A percentile compares a stretch with the other conserved stretches of the same genome.
These are phyloP conservation scores for Trichoderma aggressivum DNA, from an alignment of 2,329 filamentous ascomycete genomes.

Conservation along the genomic window DNA sequence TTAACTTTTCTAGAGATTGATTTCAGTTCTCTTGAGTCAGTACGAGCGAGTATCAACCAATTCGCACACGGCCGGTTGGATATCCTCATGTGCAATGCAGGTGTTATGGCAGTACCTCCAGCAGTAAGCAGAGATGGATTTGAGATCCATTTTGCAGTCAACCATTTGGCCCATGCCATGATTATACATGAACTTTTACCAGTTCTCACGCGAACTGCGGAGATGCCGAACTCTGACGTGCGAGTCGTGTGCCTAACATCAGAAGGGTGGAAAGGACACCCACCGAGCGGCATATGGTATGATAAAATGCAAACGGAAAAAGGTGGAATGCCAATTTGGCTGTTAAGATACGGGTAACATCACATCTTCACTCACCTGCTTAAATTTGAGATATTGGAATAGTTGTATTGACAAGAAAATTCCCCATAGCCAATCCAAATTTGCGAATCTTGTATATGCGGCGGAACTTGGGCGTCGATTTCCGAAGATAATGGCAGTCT, in stretches of 20 bases:
- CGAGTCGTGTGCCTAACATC: conserved; percentile 27
- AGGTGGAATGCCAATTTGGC: conserved; percentile 19
- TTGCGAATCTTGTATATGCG: conserved; percentile 31
- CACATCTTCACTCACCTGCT: neutral
- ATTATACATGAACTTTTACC: conserved; percentile 40
- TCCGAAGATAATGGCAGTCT: conserved; percentile 25
- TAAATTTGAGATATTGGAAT: neutral
- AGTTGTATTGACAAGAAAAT: neutral
- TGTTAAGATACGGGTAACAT: conserved; percentile 20
- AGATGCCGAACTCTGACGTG: conserved; percentile 25
- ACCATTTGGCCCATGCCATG: conserved; percentile 49
- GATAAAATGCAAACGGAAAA: conserved; percentile 27
- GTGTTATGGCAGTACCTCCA: conserved; percentile 39
- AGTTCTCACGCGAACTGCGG: conserved; percentile 28
- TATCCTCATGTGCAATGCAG: conserved; percentile 46
- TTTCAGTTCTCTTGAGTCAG: conserved; percentile 14
- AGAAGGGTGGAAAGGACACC: conserved; percentile 28
- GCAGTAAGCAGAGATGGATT: conserved; percentile 43
- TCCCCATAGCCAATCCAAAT: conserved; percentile 31
- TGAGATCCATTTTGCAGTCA: conserved; percentile 48
- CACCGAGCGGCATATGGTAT: conserved; percentile 29
- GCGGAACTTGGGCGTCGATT: conserved; percentile 27
- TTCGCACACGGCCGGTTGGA: conserved; percentile 40
- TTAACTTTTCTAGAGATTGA: conserved; percentile 37
- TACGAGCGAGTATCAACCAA: conserved; percentile 38